Conservation (phyloP, 768 basidiomycete genomes). For the Macrocybe gigantea region DNA sequence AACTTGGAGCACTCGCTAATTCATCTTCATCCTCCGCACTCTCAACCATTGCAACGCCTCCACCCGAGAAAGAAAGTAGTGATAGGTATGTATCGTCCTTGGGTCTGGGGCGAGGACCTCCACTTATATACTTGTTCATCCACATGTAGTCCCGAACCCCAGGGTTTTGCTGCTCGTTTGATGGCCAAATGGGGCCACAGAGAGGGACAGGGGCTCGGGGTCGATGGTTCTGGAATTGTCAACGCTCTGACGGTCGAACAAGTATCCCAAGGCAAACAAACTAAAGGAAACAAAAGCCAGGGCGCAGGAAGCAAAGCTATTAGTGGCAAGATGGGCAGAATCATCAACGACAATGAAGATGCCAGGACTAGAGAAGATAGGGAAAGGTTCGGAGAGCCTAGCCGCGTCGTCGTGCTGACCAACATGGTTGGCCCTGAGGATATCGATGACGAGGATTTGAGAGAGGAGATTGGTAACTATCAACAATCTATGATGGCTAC, state of each 20-base stretch:
- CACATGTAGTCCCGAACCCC: conserved; percentile 46
- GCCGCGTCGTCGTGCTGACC: conserved; percentile 82
- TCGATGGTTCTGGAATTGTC: conserved; percentile 78
- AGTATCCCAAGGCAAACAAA: conserved; percentile 34
- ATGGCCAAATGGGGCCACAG: conserved; percentile 98
- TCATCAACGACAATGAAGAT: conserved; percentile 89
- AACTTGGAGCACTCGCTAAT: conserved; percentile 50
- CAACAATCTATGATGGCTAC: neutral
- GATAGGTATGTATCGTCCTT: conserved; percentile 4
- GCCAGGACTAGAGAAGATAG: conserved; percentile 69
- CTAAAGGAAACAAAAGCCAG: conserved; percentile 25
- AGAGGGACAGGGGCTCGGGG: conserved; percentile 89
- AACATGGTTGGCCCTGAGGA: conserved; percentile 88
- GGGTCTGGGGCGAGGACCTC: neutral
- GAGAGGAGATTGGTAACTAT: conserved; percentile 78
- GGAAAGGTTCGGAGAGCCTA: conserved; percentile 82
- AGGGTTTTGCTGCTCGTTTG: conserved; percentile 75
- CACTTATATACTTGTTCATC: no score
- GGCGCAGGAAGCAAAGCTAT: conserved; percentile 33
- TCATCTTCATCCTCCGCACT: conserved; percentile 14
- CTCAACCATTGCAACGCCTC: conserved; percentile 17
- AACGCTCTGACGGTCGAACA: conserved; percentile 85
- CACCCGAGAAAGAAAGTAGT: conserved; percentile 28
- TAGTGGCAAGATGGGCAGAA: conserved; percentile 76
- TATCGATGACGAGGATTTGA: conserved; percentile 75